phyloP scores from a whole-genome alignment of 2,329 filamentous ascomycete species.

The Zelopaecilomyces penicillatus region DNA sequence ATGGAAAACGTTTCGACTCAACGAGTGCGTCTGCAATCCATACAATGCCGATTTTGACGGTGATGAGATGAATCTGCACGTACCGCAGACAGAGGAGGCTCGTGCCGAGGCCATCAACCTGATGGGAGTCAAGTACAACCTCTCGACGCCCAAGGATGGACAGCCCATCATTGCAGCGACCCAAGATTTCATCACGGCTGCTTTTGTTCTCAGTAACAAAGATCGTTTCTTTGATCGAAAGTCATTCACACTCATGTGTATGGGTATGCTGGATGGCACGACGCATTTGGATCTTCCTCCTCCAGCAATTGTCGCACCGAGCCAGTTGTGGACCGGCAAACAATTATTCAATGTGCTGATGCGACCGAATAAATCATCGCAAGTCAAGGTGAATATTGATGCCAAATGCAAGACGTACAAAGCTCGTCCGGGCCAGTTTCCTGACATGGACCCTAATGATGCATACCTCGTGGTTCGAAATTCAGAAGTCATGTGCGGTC shows the following conservation, averaged over 20 bases:
- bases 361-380: conserved; percentile 76
- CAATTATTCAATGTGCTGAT: conserved; percentile 89
- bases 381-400: conserved; percentile 83
- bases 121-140: conserved; percentile 96
- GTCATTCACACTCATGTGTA: conserved; percentile 81
- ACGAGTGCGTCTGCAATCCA: conserved; percentile 95
- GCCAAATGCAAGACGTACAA: conserved; percentile 82
- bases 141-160: conserved; percentile 93
- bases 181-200: conserved; percentile 96
- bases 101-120: conserved; percentile 89
- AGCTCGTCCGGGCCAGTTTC: conserved; percentile 44
- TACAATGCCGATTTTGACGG: conserved; percentile 99
- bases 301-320: conserved; percentile 77
- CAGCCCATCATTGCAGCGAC: conserved; percentile 98
- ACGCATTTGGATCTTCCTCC: conserved; percentile 76
- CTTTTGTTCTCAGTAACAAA: conserved; percentile 84
- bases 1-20: conserved; percentile 91
- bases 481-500: conserved; percentile 93
- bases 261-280: conserved; percentile 83
- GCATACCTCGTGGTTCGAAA: conserved; percentile 89
- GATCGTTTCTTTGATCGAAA: conserved; percentile 87
- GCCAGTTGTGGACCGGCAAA: conserved; percentile 91
- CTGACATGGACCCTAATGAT: conserved; percentile 78
- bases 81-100: conserved; percentile 95
- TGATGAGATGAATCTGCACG: conserved; percentile 98